Base-by-base conservation (phyloP, 2,329 filamentous ascomycete genomes). In the Chrysoporthe cubensis region DNA sequence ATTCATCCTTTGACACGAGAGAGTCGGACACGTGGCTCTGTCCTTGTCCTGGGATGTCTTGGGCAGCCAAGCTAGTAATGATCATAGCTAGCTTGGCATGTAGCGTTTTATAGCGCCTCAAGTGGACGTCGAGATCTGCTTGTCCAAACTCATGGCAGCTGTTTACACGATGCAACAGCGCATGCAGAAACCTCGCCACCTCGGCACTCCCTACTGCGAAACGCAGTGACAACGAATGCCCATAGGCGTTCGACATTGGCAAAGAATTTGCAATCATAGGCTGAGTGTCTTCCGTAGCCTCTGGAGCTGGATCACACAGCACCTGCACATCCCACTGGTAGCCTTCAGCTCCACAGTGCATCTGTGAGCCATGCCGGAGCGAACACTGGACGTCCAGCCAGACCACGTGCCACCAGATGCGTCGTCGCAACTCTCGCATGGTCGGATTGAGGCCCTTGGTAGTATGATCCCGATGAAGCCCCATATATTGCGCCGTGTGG, bases 401-500 rank as follows among this genome's bases (percentile, higher is more conserved):
- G 14, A 58, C 32, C 3, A 58, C n/a, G 6, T 58, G 34, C 56
- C 56, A 58, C 56, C 56, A 58, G 34, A 58, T 58, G 3, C 34
- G 26, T 34, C 56, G 56, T n/a, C 56, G 56, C 3, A n/a, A 3
- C 2, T 58, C 37, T 16, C 26, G 52, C 18, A 18, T n/a, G 18
- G 56, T n/a, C 3, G 56, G 16, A n/a, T 40, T 4, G 32, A 58
- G 56, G 1, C 32, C 18, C 56, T 42, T 18, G n/a, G 18, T n/a
- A 3, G 34, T n/a, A 13, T 7, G 6, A n/a, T 58, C 56, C 18
- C 56, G 56, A 9, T 58, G 56, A 34, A 58, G 56, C 6, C 56
- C 56, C 18, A 58, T 21, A 8, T n/a, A 13, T 13, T 40, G 56
- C 14, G 56, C 56, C 18, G 37, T 37, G 37, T 16, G 56, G 16